These are phyloP conservation scores for Macrocystidia cucumis DNA, from an alignment of 1,284 basidiomycete genomes.

Conservation along the genomic window DNA sequence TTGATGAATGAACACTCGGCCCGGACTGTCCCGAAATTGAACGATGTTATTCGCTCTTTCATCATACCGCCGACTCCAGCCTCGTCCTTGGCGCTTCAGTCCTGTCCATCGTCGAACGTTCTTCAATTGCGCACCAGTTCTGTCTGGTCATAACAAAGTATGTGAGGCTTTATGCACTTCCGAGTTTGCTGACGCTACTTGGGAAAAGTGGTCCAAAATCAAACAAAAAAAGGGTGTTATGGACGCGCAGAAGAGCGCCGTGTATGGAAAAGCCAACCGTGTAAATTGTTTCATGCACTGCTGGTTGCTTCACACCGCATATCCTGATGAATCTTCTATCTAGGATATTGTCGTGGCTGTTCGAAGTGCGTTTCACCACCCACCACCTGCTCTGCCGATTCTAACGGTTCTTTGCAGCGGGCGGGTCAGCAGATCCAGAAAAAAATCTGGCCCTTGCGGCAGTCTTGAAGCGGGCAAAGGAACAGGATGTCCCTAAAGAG, in stretches of 20 bases:
- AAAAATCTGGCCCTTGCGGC: conserved; percentile 57
- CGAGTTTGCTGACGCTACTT: no score
- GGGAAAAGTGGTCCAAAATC: conserved; percentile 86
- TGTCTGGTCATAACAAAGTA: conserved; percentile 68
- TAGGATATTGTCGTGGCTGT: conserved; percentile 70
- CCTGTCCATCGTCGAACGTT: conserved; percentile 30
- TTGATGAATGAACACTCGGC: no score
- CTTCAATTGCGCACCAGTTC: conserved; percentile 22
- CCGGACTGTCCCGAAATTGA: no score
- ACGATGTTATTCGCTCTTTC: no score
- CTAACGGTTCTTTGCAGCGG: conserved; percentile 42
- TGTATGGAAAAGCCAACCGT: conserved; percentile 52
- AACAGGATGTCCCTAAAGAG: conserved; percentile 67
- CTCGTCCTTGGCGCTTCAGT: no score
- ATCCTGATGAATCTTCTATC: conserved; percentile 2
- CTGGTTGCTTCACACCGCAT: not conserved
- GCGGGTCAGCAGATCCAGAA: conserved; percentile 59
- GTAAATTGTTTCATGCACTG: conserved; percentile 42
- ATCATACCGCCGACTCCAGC: no score
- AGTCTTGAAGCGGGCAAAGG: conserved; percentile 54
- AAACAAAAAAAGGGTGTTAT: conserved; percentile 72
- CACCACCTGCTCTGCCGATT: no score
- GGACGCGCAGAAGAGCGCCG: conserved; percentile 56
- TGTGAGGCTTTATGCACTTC: no score
- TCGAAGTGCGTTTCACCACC: conserved; percentile 43